Percentiles rank a stretch among this genome's conserved stretches.
These are phyloP conservation scores for Hymenoscyphus fraxineus DNA, from an alignment of 2,329 filamentous ascomycete species.

Conservation along the genomic window DNA sequence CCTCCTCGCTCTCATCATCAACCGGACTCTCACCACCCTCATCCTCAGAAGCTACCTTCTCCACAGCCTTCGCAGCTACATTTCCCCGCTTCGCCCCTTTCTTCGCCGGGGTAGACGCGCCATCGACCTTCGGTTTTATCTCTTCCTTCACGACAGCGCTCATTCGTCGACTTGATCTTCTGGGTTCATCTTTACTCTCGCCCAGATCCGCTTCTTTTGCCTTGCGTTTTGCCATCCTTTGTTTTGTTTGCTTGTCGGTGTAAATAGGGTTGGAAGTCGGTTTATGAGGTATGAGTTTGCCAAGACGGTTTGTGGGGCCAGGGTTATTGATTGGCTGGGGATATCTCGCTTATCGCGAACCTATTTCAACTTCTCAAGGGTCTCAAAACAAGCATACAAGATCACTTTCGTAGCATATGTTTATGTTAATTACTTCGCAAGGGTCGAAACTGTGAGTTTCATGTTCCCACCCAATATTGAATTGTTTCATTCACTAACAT, in stretches of 20 bases:
- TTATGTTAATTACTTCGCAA: no score
- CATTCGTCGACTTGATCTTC: conserved; percentile 28
- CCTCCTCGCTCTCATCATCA: conserved; percentile 7
- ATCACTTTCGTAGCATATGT: no score
- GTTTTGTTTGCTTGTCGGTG: neutral
- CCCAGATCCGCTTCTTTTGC: conserved; percentile 18
- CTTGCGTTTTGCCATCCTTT: conserved; percentile 30
- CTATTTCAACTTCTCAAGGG: no score
- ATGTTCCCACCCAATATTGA: no score
- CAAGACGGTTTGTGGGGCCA: neutral
- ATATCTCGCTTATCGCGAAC: neutral
- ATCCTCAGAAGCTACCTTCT: conserved; percentile 5
- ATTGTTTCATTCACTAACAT: no score
- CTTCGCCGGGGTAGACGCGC: conserved; percentile 6
- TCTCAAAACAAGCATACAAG: no score
- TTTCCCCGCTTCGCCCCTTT: conserved; percentile 13
- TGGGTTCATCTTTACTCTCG: conserved; percentile 20
- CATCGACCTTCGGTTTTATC: conserved; percentile 10
- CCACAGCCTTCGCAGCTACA: neutral
- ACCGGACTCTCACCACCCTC: neutral
- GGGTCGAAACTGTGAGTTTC: no score
- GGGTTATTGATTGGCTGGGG: neutral
- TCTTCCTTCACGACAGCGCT: conserved; percentile 14
- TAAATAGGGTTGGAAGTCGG: neutral
- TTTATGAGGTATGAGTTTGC: neutral